Evolutionary conservation across 2,329 filamentous ascomycete species (phyloP).

Genomic region (Aspergillus sp.): DNA sequence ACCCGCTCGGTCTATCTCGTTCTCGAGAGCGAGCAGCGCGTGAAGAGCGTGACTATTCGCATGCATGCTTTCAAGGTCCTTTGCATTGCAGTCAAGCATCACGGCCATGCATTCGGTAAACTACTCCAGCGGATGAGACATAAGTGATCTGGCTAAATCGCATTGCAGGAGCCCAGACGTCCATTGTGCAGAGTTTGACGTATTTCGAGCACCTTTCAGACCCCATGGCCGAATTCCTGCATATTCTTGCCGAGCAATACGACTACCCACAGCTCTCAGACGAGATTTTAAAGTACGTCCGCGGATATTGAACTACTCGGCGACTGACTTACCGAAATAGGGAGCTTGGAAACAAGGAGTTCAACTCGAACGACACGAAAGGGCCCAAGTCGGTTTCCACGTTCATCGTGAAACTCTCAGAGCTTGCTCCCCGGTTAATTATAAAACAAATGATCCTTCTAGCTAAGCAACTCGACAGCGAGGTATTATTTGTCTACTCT

Average conservation of each 20-base stretch:
- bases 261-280: conserved; percentile 93
- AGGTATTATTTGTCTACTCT: conserved; percentile 45
- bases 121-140: background rate
- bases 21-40: conserved; percentile 83
- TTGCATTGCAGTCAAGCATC: conserved; percentile 93
- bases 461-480: conserved; percentile 89
- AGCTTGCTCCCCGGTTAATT: conserved; percentile 79
- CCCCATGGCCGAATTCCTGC: conserved; percentile 95
- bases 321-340: conserved; percentile 30
- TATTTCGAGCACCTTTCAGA: conserved; percentile 99
- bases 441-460: conserved; percentile 97
- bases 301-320: background rate
- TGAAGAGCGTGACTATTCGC: conserved; percentile 77
- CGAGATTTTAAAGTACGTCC: conserved; percentile 61
- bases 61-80: conserved; percentile 98
- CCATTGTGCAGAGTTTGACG: conserved; percentile 92
- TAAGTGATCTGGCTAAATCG: conserved; percentile 11
- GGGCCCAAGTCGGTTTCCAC: conserved; percentile 93
- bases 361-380: conserved; percentile 90
- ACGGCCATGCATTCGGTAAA: conserved; percentile 87
- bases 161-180: conserved; percentile 75
- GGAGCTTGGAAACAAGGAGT: conserved; percentile 94
- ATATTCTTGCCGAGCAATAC: conserved; percentile 93
- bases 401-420: conserved; percentile 87
- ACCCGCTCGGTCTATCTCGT: conserved; percentile 90